Conservation (phyloP, 495 filamentous ascomycete genomes). For the Daldinia vernicosa region DNA sequence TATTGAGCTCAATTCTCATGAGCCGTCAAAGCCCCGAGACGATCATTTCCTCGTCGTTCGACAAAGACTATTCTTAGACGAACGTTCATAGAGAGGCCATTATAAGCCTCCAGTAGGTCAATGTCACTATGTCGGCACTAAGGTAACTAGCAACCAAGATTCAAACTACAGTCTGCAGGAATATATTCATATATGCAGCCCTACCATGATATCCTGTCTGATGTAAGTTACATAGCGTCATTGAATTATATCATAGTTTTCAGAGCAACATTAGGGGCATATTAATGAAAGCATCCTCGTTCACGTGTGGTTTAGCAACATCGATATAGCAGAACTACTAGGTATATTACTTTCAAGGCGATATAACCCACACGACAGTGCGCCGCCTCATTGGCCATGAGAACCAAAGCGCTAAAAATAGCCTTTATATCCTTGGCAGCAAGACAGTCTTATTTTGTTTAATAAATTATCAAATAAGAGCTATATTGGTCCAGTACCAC, state of each 20-base stretch:
- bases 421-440: constrained; percentile 28
- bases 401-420: constrained; percentile 33
- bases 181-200: constrained; percentile 30
- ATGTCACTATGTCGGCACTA: constrained; percentile 12
- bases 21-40: neutral
- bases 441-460: neutral
- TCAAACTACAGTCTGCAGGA: neutral
- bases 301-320: constrained; percentile 18
- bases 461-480: constrained; percentile 11
- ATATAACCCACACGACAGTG: neutral
- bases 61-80: constrained; percentile 24
- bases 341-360: constrained; percentile 4
- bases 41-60: neutral
- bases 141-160: neutral
- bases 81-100: neutral
- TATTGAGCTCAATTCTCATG: constrained; percentile 1
- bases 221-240: constrained; percentile 35
- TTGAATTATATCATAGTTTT: constrained; percentile 16
- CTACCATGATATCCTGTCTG: constrained; percentile 23
- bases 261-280: constrained; percentile 2
- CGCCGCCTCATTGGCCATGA: constrained; percentile 20
- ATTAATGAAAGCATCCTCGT: constrained; percentile 17
- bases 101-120: constrained; percentile 11
- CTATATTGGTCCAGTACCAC: constrained; percentile 17
- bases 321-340: constrained; percentile 17